Base-by-base conservation (phyloP, 441 rosid species). In the Mallotus japonicus region DNA sequence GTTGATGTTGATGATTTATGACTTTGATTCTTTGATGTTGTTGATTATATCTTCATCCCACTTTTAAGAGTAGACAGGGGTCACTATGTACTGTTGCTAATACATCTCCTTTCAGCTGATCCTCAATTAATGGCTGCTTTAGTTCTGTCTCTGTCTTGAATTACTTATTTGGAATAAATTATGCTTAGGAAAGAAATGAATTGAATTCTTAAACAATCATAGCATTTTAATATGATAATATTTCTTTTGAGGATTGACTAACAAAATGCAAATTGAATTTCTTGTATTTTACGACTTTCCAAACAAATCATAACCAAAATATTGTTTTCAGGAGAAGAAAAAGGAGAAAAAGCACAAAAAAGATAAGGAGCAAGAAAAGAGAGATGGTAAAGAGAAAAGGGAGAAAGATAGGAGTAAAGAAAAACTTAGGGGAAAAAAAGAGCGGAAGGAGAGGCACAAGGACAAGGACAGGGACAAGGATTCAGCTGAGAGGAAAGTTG, bases 261-360 rank as follows among this genome's bases (percentile, higher is more conserved):
- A 42, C 10, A 42, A 8, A 42, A 42, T 42, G 4, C 46, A 42
- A 42, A 42, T 42, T 42, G 46, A 42, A 42, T 42, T 42, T 6
- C 46, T 42, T 42, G 46, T 42, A 44, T 44, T 44, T 44, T 44
- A 44, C 32, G 12, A 44, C 49, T 7, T 10, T 44, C 49, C 13
- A 44, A 44, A 1, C 49, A 10, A 10, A 9, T 10, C 49, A 15
- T 62, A 47, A 24, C 28, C 47, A 8, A 37, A 50, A 22, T 44
- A 13, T 15, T 19, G n/a, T 73, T 73, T 68, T 68, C 85, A 90
- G 92, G 92, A 85, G 84, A 90, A 83, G 66, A 75, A 60, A 63
- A 88, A 82, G 80, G 92, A 90, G 78, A 87, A 85, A 85, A 88
- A 74, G 53, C 82, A 78, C 69, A 88, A 86, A 65, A 90, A 84